phyloP scores from a whole-genome alignment of 2,329 filamentous ascomycete genomes.

The Penicillium sp. region DNA sequence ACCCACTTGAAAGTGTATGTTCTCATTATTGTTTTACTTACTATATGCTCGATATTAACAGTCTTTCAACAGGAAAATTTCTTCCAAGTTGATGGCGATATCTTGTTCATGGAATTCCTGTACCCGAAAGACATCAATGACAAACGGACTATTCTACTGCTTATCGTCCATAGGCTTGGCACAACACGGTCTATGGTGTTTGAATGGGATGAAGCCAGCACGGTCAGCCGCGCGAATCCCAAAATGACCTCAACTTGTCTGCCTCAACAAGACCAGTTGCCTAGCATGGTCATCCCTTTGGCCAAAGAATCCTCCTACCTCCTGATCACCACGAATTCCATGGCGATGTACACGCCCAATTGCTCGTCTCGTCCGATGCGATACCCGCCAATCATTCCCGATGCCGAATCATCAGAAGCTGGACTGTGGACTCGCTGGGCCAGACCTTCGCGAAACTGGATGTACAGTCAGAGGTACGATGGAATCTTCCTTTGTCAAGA shows the following conservation, averaged over 20 bases:
- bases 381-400: slow-evolving; percentile 30
- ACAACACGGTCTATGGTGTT: slow-evolving; percentile 50
- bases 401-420: slow-evolving; percentile 23
- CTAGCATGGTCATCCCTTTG: slow-evolving; percentile 69
- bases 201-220: slow-evolving; percentile 52
- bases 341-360: slow-evolving; percentile 48
- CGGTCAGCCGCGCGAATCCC: slow-evolving; percentile 51
- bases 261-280: slow-evolving; percentile 50
- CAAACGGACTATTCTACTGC: slow-evolving; percentile 70
- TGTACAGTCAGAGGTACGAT: slow-evolving; percentile 65
- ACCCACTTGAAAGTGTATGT: slow-evolving; percentile 59
- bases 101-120: slow-evolving; percentile 84
- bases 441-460: slow-evolving; percentile 65
- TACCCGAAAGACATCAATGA: slow-evolving; percentile 65
- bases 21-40: not conserved
- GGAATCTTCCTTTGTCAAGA: slow-evolving; percentile 83
- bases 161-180: slow-evolving; percentile 52
- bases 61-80: slow-evolving; percentile 42
- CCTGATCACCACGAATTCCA: slow-evolving; percentile 59
- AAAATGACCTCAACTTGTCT: not conserved
- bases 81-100: slow-evolving; percentile 63
- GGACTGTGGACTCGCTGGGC: slow-evolving; percentile 85
- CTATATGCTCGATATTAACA: not conserved
- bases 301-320: slow-evolving; percentile 69
- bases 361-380: slow-evolving; percentile 33